phyloP scores from a whole-genome alignment of 2,329 filamentous ascomycete genomes.

The Colletotrichum sp. region DNA sequence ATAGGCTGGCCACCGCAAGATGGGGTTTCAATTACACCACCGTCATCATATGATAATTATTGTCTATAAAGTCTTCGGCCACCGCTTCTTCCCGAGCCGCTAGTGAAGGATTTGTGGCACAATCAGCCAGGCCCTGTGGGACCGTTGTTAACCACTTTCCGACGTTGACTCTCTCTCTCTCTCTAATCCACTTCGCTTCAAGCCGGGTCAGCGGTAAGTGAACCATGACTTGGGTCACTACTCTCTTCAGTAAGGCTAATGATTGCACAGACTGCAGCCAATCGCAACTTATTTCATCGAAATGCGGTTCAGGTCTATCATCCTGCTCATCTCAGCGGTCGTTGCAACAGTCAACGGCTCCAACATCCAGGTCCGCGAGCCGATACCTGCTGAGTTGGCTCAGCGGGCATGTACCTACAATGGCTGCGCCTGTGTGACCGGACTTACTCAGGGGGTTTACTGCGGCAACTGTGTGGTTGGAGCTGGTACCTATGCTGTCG shows the following conservation, averaged over 20 bases:
- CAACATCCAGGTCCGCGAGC: not conserved
- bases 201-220: not conserved
- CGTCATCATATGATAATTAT: not conserved
- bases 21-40: not conserved
- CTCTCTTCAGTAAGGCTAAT: not conserved
- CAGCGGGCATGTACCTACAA: constrained; percentile 23
- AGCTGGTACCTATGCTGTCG: constrained; percentile 25
- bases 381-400: not conserved
- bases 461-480: constrained; percentile 27
- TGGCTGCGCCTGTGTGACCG: constrained; percentile 24
- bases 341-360: not conserved
- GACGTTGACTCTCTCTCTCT: not conserved
- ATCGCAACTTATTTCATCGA: not conserved
- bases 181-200: not conserved
- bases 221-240: not conserved
- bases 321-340: not conserved
- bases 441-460: constrained; percentile 24
- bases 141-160: not conserved
- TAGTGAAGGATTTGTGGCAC: not conserved
- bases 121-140: not conserved
- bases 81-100: not conserved
- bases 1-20: not conserved
- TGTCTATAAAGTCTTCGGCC: not conserved
- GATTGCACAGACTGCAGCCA: not conserved
- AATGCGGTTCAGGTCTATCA: not conserved